Evolutionary conservation across 2,329 filamentous ascomycete species (phyloP), one percentile per base, ranked within the genome.

Genomic region (Penicillium oxalicum): DNA sequence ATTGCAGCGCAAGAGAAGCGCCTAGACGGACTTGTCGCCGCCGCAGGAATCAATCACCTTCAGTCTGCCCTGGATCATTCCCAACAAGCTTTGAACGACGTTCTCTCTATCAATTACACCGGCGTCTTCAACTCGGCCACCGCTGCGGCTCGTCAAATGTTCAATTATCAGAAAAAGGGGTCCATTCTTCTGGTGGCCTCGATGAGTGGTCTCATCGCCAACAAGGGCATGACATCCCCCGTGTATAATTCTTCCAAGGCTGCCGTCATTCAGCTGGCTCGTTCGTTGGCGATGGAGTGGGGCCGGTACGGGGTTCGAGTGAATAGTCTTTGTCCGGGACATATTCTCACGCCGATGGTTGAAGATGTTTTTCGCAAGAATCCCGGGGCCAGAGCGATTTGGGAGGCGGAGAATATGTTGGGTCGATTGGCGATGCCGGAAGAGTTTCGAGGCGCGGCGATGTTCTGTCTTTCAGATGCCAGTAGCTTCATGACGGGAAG

Each of bases 351-450:
- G 1, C 81, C 85, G 24, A 95, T 95, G 90, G 87, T 91, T 1
- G 81, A 88, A 64, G 79, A 81, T 49, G 78, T 95, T 29, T 93
- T 95, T 61, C 77, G 83, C 55, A 77, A 86, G 54, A 87, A 81
- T 56, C 89, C 89, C 0, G 86, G 90, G 61, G 59, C 69, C 4
- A 59, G 62, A 26, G 64, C 64, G 9, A 62, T 63, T 5, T 75
- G 72, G 72, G 70, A 74, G 50, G 60, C 62, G 0, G 71, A 74
- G 59, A 75, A 74, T 51, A 74, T 83, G 61, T 68, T 82, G 26
- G 77, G 77, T 7, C 70, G 77, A 25, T 58, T 82, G 39, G 78
- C 78, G 4, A 70, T 68, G 6, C 77, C 78, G 0, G 77, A 81
- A 54, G 79, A 82, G 53, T 81, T 81, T 60, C 75, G 80, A 50